These are phyloP conservation scores for Ampelomyces quisqualis DNA, from an alignment of 2,329 filamentous ascomycete species.

Conservation along the genomic window DNA sequence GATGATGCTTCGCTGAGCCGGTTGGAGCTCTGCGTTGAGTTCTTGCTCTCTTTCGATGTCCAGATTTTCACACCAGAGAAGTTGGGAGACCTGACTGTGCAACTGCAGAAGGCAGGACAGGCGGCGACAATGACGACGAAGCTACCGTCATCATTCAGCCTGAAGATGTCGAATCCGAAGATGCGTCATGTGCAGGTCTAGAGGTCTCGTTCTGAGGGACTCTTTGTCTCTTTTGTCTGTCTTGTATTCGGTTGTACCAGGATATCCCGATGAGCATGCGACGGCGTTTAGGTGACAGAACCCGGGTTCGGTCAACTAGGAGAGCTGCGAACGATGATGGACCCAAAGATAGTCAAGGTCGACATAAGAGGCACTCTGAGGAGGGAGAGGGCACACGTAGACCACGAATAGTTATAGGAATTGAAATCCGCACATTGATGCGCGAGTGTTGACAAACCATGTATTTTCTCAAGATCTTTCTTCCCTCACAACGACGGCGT, in stretches of 20 bases:
- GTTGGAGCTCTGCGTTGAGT: constrained; percentile 73
- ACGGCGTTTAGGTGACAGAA: constrained; percentile 24
- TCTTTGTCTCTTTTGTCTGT: constrained; percentile 5
- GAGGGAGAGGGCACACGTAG: no score
- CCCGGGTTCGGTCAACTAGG: constrained; percentile 4
- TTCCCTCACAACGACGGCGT: no score
- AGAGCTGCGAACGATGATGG: not conserved
- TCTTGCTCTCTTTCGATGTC: constrained; percentile 46
- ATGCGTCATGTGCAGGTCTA: constrained; percentile 22
- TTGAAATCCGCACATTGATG: no score
- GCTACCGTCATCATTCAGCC: constrained; percentile 38
- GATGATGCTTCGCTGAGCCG: constrained; percentile 76
- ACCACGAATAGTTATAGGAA: no score
- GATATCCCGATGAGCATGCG: constrained; percentile 29
- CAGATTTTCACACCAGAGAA: constrained; percentile 42
- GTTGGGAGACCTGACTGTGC: constrained; percentile 37
- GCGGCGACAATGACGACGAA: constrained; percentile 37
- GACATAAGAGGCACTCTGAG: no score
- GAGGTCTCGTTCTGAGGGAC: constrained; percentile 6
- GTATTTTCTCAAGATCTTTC: no score
- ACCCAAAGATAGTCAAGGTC: not conserved
- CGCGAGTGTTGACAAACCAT: no score
- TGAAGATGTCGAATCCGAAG: constrained; percentile 31
- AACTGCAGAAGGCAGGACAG: constrained; percentile 44
- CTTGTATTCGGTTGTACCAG: constrained; percentile 19